Evolutionary conservation across 192 early-diverging fungal genomes (phyloP).

Genomic region (Rhizophlyctis rosea): DNA sequence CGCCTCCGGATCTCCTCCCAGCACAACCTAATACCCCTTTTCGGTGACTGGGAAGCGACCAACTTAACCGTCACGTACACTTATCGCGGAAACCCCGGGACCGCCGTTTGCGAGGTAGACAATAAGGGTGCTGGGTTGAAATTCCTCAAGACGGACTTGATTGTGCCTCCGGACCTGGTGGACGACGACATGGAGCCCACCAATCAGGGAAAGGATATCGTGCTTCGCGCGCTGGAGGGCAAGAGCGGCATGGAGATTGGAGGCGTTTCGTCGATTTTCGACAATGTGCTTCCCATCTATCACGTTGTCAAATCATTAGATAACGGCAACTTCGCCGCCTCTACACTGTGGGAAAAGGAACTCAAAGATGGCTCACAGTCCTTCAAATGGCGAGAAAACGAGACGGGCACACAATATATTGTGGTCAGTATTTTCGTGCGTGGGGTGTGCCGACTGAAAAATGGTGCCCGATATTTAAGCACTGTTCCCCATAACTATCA

Average conservation of each 20-base stretch:
- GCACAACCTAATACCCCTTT: no score
- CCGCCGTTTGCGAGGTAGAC: neutral
- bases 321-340: slow-evolving; percentile 6
- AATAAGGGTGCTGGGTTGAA: neutral
- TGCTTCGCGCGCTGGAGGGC: neutral
- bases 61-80: neutral
- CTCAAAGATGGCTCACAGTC: neutral
- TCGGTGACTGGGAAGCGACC: neutral
- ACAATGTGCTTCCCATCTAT: slow-evolving; percentile 5
- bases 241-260: slow-evolving; percentile 5
- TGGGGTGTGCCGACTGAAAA: no score
- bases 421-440: no score
- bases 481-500: no score
- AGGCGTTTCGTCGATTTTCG: neutral
- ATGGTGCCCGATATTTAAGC: no score
- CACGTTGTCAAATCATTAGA: neutral
- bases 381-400: neutral
- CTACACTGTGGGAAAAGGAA: slow-evolving; percentile 1
- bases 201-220: neutral
- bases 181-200: slow-evolving; percentile 2
- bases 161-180: neutral
- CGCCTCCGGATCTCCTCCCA: no score
- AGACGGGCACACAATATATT: slow-evolving; percentile 1
- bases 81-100: neutral
- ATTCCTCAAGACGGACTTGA: neutral